These are phyloP conservation scores for Yarrowia sp. DNA, from an alignment of 805 yeast species.

Conservation along the genomic window DNA sequence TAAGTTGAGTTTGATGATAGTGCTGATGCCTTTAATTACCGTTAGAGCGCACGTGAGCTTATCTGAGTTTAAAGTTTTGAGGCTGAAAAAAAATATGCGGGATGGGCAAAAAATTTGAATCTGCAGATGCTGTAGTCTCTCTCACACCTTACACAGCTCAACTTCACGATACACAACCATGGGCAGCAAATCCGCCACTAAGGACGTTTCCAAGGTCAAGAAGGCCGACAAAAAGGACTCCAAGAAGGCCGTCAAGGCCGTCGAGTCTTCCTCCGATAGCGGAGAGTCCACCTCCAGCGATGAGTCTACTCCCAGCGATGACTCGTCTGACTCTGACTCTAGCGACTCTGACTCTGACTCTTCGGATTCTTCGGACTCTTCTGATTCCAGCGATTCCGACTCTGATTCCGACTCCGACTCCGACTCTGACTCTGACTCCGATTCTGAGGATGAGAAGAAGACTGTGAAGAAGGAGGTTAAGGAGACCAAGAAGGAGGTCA, in stretches of 20 bases:
- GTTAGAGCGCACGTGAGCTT: slow-evolving; percentile 27
- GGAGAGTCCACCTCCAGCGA: slow-evolving; percentile 41
- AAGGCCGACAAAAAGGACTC: slow-evolving; percentile 34
- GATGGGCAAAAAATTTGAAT: slow-evolving; percentile 19
- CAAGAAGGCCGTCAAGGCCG: slow-evolving; percentile 35
- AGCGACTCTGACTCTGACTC: slow-evolving; percentile 20
- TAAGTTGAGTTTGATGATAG: slow-evolving; percentile 2
- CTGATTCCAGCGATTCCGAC: slow-evolving; percentile 21
- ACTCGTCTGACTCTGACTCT: slow-evolving; percentile 18
- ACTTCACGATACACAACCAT: slow-evolving; percentile 11
- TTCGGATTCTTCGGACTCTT: slow-evolving; percentile 5
- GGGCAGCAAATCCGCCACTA: slow-evolving; percentile 32
- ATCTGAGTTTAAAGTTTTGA: slow-evolving; percentile 39
- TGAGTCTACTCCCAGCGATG: slow-evolving; percentile 24
- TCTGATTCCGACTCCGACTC: slow-evolving; percentile 8
- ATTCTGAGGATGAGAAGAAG: slow-evolving; percentile 27
- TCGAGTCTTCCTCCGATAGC: slow-evolving; percentile 46
- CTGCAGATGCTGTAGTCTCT: slow-evolving; percentile 15
- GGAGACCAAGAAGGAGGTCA: slow-evolving; percentile 5
- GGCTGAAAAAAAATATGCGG: slow-evolving; percentile 26
- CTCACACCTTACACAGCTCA: slow-evolving; percentile 25
- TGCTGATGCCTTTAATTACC: slow-evolving; percentile 1
- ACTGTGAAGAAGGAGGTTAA: slow-evolving; percentile 8
- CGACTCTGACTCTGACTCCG: slow-evolving; percentile 25
- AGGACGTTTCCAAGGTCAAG: slow-evolving; percentile 31